These are phyloP conservation scores for Cryptosporidium baileyi DNA, from an alignment of 169 alveolate species.

Conservation along the genomic window DNA sequence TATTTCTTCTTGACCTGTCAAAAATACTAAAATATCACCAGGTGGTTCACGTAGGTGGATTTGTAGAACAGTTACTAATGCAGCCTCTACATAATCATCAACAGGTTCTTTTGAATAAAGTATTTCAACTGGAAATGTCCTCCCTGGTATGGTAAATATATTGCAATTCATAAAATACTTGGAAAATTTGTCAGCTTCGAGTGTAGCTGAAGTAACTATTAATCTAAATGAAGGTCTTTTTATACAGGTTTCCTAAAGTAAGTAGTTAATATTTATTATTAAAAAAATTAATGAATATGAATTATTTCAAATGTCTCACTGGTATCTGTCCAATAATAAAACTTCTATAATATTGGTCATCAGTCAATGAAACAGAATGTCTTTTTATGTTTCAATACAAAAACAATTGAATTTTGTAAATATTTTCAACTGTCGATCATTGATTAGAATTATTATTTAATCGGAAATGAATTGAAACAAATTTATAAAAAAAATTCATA, in stretches of 20 bases:
- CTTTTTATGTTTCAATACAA: background rate
- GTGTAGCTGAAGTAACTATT: constrained; percentile 99
- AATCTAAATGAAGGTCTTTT: constrained; percentile 93
- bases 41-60: constrained; percentile 96
- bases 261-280: background rate
- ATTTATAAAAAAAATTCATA: background rate
- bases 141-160: constrained; percentile 98
- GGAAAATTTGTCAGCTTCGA: constrained; percentile 96
- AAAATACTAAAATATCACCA: constrained; percentile 97
- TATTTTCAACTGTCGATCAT: background rate
- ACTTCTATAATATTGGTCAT: constrained; percentile 36
- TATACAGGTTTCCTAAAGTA: constrained; percentile 84
- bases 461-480: background rate
- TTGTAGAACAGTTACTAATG: constrained; percentile 94
- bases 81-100: constrained; percentile 97
- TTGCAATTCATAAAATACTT: constrained; percentile 94
- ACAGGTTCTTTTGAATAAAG: constrained; percentile 96
- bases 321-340: constrained; percentile 83
- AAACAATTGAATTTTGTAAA: background rate
- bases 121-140: constrained; percentile 97
- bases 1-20: constrained; percentile 99
- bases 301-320: constrained; percentile 73
- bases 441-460: background rate
- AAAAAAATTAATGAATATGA: background rate
- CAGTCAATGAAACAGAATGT: constrained; percentile 37